Evolutionary conservation across 2,329 filamentous ascomycete species (phyloP).

Genomic region (Pseudocercospora fijiensis): DNA sequence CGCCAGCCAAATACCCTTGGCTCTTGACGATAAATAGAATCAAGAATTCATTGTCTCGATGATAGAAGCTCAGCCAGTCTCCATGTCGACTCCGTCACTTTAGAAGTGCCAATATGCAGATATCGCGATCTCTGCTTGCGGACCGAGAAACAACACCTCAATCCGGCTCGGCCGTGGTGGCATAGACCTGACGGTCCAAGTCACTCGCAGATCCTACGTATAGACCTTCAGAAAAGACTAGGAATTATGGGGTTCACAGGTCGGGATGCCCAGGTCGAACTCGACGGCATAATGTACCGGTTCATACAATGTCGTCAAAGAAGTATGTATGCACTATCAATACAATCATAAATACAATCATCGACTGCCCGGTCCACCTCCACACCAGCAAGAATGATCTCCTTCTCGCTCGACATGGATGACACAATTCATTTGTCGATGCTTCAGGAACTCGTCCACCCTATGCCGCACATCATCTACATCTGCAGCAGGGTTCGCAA

Average conservation of each 20-base stretch:
- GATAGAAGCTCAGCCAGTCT: no score
- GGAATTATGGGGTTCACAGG: neutral
- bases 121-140: no score
- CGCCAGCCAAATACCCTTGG: neutral
- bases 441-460: constrained; percentile 68
- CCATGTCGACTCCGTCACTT: no score
- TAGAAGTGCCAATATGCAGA: no score
- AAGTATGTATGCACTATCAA: neutral
- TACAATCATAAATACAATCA: neutral
- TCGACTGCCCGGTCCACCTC: constrained; percentile 37
- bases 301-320: neutral
- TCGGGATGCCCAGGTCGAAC: neutral
- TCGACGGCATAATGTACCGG: neutral
- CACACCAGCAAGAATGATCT: constrained; percentile 66
- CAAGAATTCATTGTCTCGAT: neutral
- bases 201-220: no score
- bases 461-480: constrained; percentile 80
- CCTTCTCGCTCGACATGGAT: constrained; percentile 87
- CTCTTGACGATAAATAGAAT: neutral
- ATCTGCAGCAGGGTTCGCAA: constrained; percentile 69
- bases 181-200: no score
- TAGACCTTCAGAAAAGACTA: neutral
- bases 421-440: constrained; percentile 74
- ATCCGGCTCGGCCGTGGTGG: no score
- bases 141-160: no score